Base-by-base conservation (phyloP, 345 rosid genomes). In the Erodium maritimum region DNA sequence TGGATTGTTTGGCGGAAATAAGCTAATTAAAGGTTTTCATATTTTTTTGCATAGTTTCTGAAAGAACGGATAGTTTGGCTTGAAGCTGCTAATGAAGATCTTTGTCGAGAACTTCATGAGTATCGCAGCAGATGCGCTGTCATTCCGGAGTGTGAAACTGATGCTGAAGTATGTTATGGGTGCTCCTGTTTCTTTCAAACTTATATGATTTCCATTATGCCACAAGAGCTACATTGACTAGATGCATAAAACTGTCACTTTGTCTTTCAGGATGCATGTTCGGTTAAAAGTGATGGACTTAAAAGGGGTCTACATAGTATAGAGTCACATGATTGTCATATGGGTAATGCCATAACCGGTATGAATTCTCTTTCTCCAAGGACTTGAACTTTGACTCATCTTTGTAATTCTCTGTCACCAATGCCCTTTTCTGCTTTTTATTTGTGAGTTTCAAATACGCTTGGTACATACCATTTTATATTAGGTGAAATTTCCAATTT, bases 11-110 rank as follows among this genome's bases (percentile, higher is more conserved):
- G 37, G 16, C 25, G 8, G 62, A 23, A 11, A 56, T 22, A 20
- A 17, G 54, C 54, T 37, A 17, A 25, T 46, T 54, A 61, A 19
- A 45, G 37, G 33, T 10, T 50, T 57, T 22, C 56, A 18, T 29
- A 25, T 54, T 61, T 24, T 34, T 22, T 68, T 55, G 19, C 59
- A 23, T 65, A 93, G 99, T 84, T 77, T 67, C 90, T 93, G 56
- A 90, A 85, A 73, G 97, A 93, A 77, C 79, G 90, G 69, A 87
- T 93, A 69, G 84, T 83, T 70, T 82, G 87, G 79, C 97, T 93
- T 69, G 99, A 93, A 84, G 86, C 87, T 68, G 81, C 90, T 24
- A 93, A 93, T 58, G 95, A 85, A 68, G 85, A 90, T 63, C 99
- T 93, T 52, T 83, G 90, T 64, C 91, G 90, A 21, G 87, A 93